These are phyloP conservation scores for Lagenidium sp. DNA, from an alignment of 352 stramenopile genomes.

Conservation along the genomic window DNA sequence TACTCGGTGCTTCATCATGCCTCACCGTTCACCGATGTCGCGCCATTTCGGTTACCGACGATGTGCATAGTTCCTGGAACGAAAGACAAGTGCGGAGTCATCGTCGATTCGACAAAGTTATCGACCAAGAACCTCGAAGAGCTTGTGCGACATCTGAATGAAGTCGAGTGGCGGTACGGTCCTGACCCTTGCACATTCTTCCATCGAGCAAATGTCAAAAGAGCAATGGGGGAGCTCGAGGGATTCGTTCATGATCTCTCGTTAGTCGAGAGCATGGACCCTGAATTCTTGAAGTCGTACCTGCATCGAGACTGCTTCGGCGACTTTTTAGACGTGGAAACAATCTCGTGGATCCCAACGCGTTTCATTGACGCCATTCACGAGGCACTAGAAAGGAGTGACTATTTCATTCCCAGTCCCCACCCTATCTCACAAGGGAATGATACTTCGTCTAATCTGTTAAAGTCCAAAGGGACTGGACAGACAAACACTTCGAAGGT, in stretches of 20 bases:
- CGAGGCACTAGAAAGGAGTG: conserved; percentile 21
- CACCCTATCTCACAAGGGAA: conserved; percentile 2
- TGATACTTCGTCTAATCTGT: not conserved
- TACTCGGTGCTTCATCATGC: conserved; percentile 18
- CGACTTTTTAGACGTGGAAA: conserved; percentile 52
- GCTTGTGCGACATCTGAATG: conserved; percentile 33
- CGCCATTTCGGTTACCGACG: conserved; percentile 22
- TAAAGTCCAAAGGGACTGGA: no score
- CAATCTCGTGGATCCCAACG: conserved; percentile 44
- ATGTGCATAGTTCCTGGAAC: conserved; percentile 36
- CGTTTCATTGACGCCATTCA: conserved; percentile 29
- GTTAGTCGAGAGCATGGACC: conserved; percentile 35
- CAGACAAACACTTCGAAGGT: conserved; percentile 2
- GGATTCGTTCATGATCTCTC: conserved; percentile 38
- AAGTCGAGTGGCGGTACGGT: conserved; percentile 47
- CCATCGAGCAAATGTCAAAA: conserved; percentile 38
- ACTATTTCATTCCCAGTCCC: conserved; percentile 20
- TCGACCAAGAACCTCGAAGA: conserved; percentile 33
- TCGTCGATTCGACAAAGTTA: conserved; percentile 37
- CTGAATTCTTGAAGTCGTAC: conserved; percentile 32
- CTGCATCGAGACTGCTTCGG: conserved; percentile 20
- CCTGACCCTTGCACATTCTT: conserved; percentile 50
- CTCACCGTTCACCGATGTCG: conserved; percentile 2
- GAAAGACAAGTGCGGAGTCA: conserved; percentile 21
- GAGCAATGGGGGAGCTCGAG: conserved; percentile 30